Conservation (phyloP, 352 stramenopile species). For the Pythium sp. region DNA sequence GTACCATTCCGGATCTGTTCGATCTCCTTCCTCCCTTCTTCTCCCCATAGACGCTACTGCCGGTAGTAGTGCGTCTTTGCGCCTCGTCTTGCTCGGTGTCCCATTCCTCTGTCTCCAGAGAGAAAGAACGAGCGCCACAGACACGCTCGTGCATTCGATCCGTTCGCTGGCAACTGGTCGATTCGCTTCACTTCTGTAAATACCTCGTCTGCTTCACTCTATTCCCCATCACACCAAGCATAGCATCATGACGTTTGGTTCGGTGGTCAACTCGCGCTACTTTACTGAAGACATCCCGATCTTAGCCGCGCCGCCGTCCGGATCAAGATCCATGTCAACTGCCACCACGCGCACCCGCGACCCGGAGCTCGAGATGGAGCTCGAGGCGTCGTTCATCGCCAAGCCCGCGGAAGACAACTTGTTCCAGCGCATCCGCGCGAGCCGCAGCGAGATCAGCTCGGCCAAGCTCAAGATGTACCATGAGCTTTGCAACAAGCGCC, state of each 20-base stretch:
- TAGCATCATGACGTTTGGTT: slow-evolving; percentile 6
- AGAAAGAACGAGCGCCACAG: neutral
- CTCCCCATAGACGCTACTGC: neutral
- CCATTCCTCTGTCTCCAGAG: neutral
- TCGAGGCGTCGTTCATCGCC: slow-evolving; percentile 19
- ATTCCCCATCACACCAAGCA: neutral
- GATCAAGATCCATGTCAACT: slow-evolving; percentile 5
- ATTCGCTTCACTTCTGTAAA: slow-evolving; percentile 8
- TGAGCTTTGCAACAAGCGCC: slow-evolving; percentile 39
- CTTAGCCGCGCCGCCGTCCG: slow-evolving; percentile 9
- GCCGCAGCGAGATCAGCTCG: slow-evolving; percentile 34
- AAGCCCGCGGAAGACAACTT: slow-evolving; percentile 14
- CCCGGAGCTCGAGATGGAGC: slow-evolving; percentile 13
- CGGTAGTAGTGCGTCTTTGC: neutral
- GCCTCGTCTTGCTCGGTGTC: neutral
- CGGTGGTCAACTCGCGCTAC: slow-evolving; percentile 11
- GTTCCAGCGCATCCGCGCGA: slow-evolving; percentile 17
- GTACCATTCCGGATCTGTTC: neutral
- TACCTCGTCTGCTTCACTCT: slow-evolving; percentile 8
- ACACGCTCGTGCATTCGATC: slow-evolving; percentile 6
- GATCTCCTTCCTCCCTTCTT: slow-evolving; percentile 1
- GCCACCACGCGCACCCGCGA: slow-evolving; percentile 15
- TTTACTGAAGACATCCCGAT: slow-evolving; percentile 14
- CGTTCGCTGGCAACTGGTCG: neutral
- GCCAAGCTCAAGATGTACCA: slow-evolving; percentile 47